phyloP scores from a whole-genome alignment of 1,284 basidiomycete species.

The Agaricales sp. region DNA sequence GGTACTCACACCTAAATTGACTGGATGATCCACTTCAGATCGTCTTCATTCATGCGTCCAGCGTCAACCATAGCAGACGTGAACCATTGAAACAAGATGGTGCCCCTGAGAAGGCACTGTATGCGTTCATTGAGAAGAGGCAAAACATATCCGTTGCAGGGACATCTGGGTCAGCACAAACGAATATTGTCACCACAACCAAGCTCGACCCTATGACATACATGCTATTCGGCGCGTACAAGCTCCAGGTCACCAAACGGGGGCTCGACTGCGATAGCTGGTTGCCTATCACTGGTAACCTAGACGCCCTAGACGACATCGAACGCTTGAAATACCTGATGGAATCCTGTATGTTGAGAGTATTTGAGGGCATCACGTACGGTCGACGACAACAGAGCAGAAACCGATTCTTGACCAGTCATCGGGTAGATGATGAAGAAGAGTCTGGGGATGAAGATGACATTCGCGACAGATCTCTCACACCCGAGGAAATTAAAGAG shows the following conservation, averaged over 20 bases:
- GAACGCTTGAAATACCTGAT: slow-evolving; percentile 77
- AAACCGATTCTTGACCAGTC: slow-evolving; percentile 25
- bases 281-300: slow-evolving; percentile 78
- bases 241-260: slow-evolving; percentile 54
- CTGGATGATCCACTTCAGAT: slow-evolving; percentile 28
- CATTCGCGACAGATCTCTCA: slow-evolving; percentile 39
- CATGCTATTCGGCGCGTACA: slow-evolving; percentile 86
- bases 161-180: slow-evolving; percentile 38
- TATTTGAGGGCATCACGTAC: slow-evolving; percentile 81
- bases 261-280: slow-evolving; percentile 86
- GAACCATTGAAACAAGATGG: slow-evolving; percentile 34
- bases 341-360: slow-evolving; percentile 81
- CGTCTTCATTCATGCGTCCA: slow-evolving; percentile 76
- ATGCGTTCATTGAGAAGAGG: slow-evolving; percentile 81
- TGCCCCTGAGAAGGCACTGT: slow-evolving; percentile 63
- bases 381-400: slow-evolving; percentile 23
- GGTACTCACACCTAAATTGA: neutral
- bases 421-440: slow-evolving; percentile 42
- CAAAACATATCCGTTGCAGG: slow-evolving; percentile 55
- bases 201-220: slow-evolving; percentile 86
- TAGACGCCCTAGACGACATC: slow-evolving; percentile 75
- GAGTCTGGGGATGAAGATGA: slow-evolving; percentile 55
- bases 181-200: slow-evolving; percentile 74
- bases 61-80: slow-evolving; percentile 77
- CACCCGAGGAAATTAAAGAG: slow-evolving; percentile 59